Evolutionary conservation across 2,329 filamentous ascomycete genomes (phyloP), one percentile per base, ranked within the genome.

Genomic region (Microsporum canis): DNA sequence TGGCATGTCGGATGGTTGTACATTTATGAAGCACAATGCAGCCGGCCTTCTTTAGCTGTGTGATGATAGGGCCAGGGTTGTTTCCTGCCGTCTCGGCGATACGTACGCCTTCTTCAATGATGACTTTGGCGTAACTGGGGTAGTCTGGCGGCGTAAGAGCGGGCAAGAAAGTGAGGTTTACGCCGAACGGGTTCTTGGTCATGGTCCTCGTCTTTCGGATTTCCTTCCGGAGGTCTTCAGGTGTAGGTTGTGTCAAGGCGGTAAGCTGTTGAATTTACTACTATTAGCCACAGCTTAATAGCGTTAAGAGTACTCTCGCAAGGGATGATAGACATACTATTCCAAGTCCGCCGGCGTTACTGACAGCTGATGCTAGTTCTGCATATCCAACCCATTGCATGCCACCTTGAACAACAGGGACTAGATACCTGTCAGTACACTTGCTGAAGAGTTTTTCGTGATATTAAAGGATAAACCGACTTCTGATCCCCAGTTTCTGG

Each of bases 31-130:
- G 79, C 68, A 99, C 85, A 61, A 83, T 92, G 69, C 84, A 83
- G 61, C 84, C 85, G 4, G 86, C 88, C 63, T 82, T 82, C 78
- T 97, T 99, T 60, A 99, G 82, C 79, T 90, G 84, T 71, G 84
- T 80, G 74, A 99, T 97, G 65, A 99, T 87, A 2, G 91, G 91
- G 0, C 91, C 94, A 0, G 94, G 94, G 69, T 81, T 86, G 79
- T 95, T 95, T 60, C 91, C 91, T 1, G 91, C 91, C 2, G 91
- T 96, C 78, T 97, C 94, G 67, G 97, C 92, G 64, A 97, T 87
- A 65, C 83, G 84, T 76, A 97, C 81, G 61, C 91, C 91, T 78
- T 96, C 91, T 71, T 96, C 91, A 71, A 99, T 91, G 71, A 95
- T 86, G 60, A 91, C 89, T 75, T 89, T 88, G 33, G 92, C 90